These are phyloP conservation scores for Hypomontagnella monticulosa DNA, from an alignment of 495 filamentous ascomycete genomes.

Conservation along the genomic window DNA sequence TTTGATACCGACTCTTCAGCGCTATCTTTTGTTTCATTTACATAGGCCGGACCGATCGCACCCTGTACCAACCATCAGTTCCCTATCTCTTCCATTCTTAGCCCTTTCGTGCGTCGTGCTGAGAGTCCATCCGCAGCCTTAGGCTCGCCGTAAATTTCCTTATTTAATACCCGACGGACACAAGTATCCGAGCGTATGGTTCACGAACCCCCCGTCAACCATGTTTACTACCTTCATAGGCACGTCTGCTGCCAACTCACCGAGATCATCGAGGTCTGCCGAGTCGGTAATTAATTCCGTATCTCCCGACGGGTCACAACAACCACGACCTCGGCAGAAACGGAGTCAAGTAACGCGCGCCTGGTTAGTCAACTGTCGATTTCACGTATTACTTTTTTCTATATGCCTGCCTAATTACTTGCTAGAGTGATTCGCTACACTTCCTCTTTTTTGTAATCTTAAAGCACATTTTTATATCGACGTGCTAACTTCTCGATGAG, in stretches of 20 bases:
- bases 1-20: too few relatives aligned
- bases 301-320: conserved; percentile 12
- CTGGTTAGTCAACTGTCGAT: conserved; percentile 14
- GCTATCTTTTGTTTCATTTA: too few relatives aligned
- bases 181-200: not conserved
- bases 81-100: too few relatives aligned
- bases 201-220: not conserved
- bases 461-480: not conserved
- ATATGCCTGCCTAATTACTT: too few relatives aligned
- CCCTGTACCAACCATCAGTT: too few relatives aligned
- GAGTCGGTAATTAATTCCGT: conserved; percentile 14
- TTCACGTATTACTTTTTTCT: not conserved
- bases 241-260: conserved; percentile 1
- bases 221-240: conserved; percentile 24
- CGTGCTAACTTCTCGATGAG: conserved; percentile 46
- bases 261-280: not conserved
- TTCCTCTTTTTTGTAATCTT: not conserved
- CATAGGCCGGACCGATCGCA: too few relatives aligned
- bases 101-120: too few relatives aligned
- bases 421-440: too few relatives aligned
- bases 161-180: not conserved
- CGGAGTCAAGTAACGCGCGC: conserved; percentile 30
- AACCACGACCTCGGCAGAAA: conserved; percentile 26
- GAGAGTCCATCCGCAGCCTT: too few relatives aligned
- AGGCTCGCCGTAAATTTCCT: not conserved